Evolutionary conservation across 306 rosid genomes (phyloP).

Genomic region (Pyrus pyrifolia): DNA sequence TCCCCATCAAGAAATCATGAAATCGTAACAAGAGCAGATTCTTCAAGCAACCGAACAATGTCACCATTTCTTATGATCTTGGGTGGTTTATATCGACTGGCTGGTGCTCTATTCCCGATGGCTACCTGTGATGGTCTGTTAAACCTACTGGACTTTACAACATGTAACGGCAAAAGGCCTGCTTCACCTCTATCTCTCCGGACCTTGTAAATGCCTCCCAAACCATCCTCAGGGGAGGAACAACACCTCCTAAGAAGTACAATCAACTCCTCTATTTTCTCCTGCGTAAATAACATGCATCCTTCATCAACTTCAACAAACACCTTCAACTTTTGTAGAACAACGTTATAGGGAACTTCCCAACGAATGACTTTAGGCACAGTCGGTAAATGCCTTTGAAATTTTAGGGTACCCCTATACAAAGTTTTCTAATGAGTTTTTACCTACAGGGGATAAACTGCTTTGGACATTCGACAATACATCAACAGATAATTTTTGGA

Average conservation of each 20-base stretch:
- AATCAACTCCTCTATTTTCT: conserved; percentile 25
- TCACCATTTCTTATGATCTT: conserved; percentile 51
- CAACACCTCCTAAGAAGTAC: conserved; percentile 25
- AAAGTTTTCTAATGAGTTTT: too few relatives aligned
- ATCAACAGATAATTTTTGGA: too few relatives aligned
- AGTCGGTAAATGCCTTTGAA: too few relatives aligned
- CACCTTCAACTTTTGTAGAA: too few relatives aligned
- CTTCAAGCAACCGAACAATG: conserved; percentile 32
- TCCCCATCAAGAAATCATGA: conserved; percentile 11
- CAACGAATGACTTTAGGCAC: too few relatives aligned
- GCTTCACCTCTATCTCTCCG: conserved; percentile 38
- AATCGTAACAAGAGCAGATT: conserved; percentile 17
- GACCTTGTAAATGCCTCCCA: conserved; percentile 53
- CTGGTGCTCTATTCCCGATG: conserved; percentile 48
- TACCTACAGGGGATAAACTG: too few relatives aligned
- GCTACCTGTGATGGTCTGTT: conserved; percentile 34
- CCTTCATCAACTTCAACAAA: too few relatives aligned
- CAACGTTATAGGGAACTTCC: too few relatives aligned
- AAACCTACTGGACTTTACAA: conserved; percentile 45
- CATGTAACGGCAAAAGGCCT: conserved; percentile 28
- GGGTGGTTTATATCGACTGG: conserved; percentile 62
- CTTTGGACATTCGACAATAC: too few relatives aligned
- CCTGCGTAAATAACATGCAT: not conserved
- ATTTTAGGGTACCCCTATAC: too few relatives aligned
- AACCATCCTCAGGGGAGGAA: conserved; percentile 38